Evolutionary conservation across 1,139 yeast genomes (phyloP).

Genomic region (Magnusiomyces suaveolens): DNA sequence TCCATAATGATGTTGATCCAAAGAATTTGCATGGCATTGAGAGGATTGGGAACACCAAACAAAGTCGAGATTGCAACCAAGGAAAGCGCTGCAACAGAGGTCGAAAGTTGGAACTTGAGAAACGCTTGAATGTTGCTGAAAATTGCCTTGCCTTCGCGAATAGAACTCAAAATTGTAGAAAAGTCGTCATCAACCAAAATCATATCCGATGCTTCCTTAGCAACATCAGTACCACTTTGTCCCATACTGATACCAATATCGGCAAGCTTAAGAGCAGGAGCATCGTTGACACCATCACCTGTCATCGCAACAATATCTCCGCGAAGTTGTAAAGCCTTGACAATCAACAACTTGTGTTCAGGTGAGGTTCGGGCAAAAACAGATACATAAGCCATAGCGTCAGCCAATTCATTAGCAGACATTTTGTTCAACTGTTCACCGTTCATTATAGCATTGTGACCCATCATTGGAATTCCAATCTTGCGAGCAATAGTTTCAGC

Average conservation of each 20-base stretch:
- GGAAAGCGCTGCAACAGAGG: constrained; percentile 89
- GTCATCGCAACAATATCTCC: constrained; percentile 99
- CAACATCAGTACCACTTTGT: constrained; percentile 92
- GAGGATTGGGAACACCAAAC: constrained; percentile 85
- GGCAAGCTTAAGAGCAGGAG: constrained; percentile 95
- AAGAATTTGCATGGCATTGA: constrained; percentile 94
- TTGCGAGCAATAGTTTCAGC: constrained; percentile 83
- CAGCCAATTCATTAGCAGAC: constrained; percentile 58
- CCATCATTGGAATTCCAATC: constrained; percentile 67
- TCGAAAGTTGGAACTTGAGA: constrained; percentile 86
- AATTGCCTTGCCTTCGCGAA: constrained; percentile 94
- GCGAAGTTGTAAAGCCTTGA: constrained; percentile 78
- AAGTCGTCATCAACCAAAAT: constrained; percentile 93
- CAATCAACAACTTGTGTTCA: constrained; percentile 86
- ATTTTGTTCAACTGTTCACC: constrained; percentile 74
- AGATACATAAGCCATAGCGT: constrained; percentile 69
- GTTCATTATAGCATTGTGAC: constrained; percentile 57
- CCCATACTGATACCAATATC: constrained; percentile 99
- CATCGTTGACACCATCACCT: constrained; percentile 98
- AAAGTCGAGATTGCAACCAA: constrained; percentile 80
- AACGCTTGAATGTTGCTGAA: constrained; percentile 90
- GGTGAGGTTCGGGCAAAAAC: constrained; percentile 97
- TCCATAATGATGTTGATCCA: constrained; percentile 98
- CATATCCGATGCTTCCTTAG: constrained; percentile 98
- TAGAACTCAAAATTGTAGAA: constrained; percentile 82